These are phyloP conservation scores for Fusarium fujikuroi DNA, from an alignment of 2,329 filamentous ascomycete genomes.

Conservation along the genomic window DNA sequence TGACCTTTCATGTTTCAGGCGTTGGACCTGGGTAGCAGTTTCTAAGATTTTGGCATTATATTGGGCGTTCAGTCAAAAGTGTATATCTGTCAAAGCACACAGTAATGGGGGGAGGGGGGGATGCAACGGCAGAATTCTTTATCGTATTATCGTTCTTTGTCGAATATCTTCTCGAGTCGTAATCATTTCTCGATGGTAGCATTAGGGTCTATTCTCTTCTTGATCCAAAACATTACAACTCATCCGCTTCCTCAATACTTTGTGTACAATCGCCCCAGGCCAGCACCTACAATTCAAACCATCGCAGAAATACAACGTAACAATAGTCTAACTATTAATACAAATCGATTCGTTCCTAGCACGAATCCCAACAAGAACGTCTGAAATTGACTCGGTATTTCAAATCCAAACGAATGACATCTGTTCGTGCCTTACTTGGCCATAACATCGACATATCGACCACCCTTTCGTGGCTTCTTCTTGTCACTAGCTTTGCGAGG, in stretches of 20 bases:
- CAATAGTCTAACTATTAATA: constrained; percentile 40
- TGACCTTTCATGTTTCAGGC: constrained; percentile 6
- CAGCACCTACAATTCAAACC: constrained; percentile 5
- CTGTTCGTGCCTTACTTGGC: constrained; percentile 62
- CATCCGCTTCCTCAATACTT: constrained; percentile 17
- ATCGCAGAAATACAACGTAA: constrained; percentile 34
- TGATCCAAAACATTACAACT: constrained; percentile 37
- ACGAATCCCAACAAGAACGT: constrained; percentile 37
- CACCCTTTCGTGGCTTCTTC: constrained; percentile 82
- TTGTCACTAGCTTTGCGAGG: constrained; percentile 70
- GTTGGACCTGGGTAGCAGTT: constrained; percentile 9
- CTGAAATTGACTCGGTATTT: constrained; percentile 10
- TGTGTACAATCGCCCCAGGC: constrained; percentile 30
- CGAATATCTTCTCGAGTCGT: constrained; percentile 19
- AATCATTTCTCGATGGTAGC: constrained; percentile 20
- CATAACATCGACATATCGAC: constrained; percentile 97
- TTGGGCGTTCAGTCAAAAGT: background rate
- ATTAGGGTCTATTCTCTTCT: constrained; percentile 33
- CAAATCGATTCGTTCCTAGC: constrained; percentile 33
- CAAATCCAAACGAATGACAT: constrained; percentile 11
- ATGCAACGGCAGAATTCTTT: constrained; percentile 11
- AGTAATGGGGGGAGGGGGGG: too few species aligned
- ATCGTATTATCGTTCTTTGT: constrained; percentile 35
- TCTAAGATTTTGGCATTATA: constrained; percentile 11
- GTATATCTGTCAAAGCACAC: background rate